Evolutionary conservation across 1,139 yeast species (phyloP), one percentile per base, ranked within the genome.

Genomic region (Diutina siamensis): DNA sequence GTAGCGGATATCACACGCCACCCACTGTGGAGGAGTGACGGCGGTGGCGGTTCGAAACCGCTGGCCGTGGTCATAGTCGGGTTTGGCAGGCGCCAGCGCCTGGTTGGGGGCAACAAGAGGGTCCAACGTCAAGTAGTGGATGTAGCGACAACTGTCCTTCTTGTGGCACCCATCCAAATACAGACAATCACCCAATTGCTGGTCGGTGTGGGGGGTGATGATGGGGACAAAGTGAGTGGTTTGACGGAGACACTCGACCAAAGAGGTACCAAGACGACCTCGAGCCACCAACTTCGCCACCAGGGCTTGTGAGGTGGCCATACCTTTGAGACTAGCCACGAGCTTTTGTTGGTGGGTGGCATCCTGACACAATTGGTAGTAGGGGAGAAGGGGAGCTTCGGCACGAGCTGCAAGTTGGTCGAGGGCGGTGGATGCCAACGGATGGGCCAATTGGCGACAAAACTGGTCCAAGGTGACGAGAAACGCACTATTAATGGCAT

Each of bases 141-240:
- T 70, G 58, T 84, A 89, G 28, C 94, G 70, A 61, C 97, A 89
- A 3, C 78, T 68, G 51, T 76, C 79, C 61, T 84, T 75, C 60
- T 88, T 87, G 62, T 86, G 95, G 56, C 97, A 89, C 1, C 97
- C 88, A 58, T 89, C 97, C 51, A 89, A 69, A 57, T 89, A 89
- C 3, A 96, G 88, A 57, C 97, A 89, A 60, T 89, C 97, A 1
- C 97, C 97, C n/a, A 86, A 61, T 20, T 70, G 63, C 1, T 62
- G 48, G 55, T 89, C 97, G 0, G 96, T 70, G 35, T 69, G 66
- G 31, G 55, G 55, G 41, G 69, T 72, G 42, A 78, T 61, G 17
- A 82, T 67, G 1, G 89, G 88, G 27, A 83, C 63, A 54, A 68
- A 79, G 59, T 83, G 94, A 45, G 76, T 71, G 49, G 75, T 77